phyloP scores from a whole-genome alignment of 495 filamentous ascomycete species.

The Aspergillus conjunctus region DNA sequence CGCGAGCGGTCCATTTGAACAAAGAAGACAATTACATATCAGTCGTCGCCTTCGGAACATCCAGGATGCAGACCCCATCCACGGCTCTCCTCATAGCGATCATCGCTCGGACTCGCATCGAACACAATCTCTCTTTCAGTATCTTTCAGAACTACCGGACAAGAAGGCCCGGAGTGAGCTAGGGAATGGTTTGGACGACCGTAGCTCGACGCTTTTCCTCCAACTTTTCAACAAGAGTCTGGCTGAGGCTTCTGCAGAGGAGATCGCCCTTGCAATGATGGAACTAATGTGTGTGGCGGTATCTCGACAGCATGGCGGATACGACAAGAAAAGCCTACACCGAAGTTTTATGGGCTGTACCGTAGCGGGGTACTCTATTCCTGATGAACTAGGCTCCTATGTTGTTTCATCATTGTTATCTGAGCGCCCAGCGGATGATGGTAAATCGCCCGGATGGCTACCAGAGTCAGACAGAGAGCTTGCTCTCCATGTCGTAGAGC shows the following conservation, averaged over 20 bases:
- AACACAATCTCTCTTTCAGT: constrained; percentile 32
- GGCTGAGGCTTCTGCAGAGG: constrained; percentile 31
- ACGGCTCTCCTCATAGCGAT: too few relatives aligned
- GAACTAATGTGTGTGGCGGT: constrained; percentile 43
- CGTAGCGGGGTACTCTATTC: constrained; percentile 36
- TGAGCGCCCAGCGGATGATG: constrained; percentile 17
- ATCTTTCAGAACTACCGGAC: constrained; percentile 36
- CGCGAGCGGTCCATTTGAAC: constrained; percentile 18
- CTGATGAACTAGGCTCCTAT: constrained; percentile 37
- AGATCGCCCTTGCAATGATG: constrained; percentile 34
- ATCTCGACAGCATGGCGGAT: constrained; percentile 40
- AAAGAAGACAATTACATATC: constrained; percentile 24
- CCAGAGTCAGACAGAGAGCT: constrained; percentile 37
- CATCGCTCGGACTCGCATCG: too few relatives aligned
- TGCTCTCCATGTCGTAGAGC: constrained; percentile 49
- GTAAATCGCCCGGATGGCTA: constrained; percentile 17
- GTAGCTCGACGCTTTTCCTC: constrained; percentile 52
- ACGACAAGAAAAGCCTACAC: constrained; percentile 38
- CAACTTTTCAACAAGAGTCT: constrained; percentile 44
- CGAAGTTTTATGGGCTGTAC: constrained; percentile 35
- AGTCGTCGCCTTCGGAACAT: neutral
- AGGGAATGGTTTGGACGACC: constrained; percentile 45
- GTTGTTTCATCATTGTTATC: constrained; percentile 43
- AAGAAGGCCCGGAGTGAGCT: constrained; percentile 38
- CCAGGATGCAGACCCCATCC: neutral